These are phyloP conservation scores for Meyerozyma guilliermondii DNA, from an alignment of 1,139 yeast species.

Conservation along the genomic window DNA sequence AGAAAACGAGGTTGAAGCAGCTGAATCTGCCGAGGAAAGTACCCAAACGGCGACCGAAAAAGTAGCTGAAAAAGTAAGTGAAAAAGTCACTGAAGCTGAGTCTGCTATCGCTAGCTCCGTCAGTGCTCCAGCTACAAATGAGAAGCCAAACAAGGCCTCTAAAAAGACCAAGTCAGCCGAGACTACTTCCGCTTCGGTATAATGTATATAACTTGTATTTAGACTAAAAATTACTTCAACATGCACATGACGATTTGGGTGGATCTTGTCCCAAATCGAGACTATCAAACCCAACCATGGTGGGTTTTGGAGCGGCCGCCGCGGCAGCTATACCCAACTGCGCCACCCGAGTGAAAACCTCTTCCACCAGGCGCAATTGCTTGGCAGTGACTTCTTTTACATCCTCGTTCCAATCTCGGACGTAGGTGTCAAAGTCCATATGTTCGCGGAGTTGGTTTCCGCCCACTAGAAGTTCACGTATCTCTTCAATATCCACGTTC, in stretches of 20 bases:
- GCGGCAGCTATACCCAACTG: slow-evolving; percentile 27
- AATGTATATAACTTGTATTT: slow-evolving; percentile 3
- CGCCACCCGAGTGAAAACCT: slow-evolving; percentile 41
- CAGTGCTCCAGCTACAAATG: no score
- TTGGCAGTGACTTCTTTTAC: slow-evolving; percentile 44
- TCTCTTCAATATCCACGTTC: slow-evolving; percentile 37
- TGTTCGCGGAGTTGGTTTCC: not conserved
- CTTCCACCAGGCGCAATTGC: slow-evolving; percentile 30
- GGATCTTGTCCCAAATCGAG: slow-evolving; percentile 25
- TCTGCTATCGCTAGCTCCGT: no score
- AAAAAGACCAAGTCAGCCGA: not conserved
- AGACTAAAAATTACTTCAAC: slow-evolving; percentile 10
- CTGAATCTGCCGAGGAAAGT: no score
- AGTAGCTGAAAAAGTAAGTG: no score
- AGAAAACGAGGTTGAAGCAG: slow-evolving; percentile 2
- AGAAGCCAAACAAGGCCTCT: not conserved
- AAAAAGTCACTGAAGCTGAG: slow-evolving; percentile 6
- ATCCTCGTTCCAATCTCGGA: slow-evolving; percentile 37
- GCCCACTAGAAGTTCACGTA: slow-evolving; percentile 32
- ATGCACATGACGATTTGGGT: slow-evolving; percentile 17
- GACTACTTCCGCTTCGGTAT: not conserved
- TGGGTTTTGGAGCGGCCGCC: not conserved
- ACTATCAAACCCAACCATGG: slow-evolving; percentile 29
- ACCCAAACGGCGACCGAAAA: slow-evolving; percentile 8
- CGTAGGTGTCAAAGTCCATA: slow-evolving; percentile 21